phyloP scores from a whole-genome alignment of 257 asterid species.

The Solanum chmielewskii region DNA sequence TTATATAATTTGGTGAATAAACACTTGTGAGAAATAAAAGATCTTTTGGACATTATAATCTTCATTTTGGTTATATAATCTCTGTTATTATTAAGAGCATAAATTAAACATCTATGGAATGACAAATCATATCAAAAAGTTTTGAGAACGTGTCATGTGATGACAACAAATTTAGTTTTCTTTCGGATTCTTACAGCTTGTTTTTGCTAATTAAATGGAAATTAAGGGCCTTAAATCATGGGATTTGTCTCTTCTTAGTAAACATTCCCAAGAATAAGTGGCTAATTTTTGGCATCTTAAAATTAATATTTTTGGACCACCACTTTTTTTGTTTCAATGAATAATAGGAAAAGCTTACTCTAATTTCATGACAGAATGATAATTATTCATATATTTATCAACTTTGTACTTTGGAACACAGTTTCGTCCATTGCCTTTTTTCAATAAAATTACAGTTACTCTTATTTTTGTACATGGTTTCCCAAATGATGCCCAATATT shows the following conservation, averaged over 20 bases:
- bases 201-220: not conserved
- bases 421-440: not conserved
- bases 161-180: not conserved
- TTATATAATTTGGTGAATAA: not conserved
- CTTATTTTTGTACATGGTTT: not conserved
- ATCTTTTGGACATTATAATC: not conserved
- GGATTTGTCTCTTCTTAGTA: not conserved
- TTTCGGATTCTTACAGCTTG: not conserved
- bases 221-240: not conserved
- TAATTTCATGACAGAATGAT: not conserved
- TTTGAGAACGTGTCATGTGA: not conserved
- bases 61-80: not conserved
- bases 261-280: not conserved
- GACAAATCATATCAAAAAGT: not conserved
- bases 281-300: not conserved
- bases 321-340: not conserved
- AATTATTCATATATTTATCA: not conserved
- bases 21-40: not conserved
- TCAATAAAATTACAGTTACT: not conserved
- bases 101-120: not conserved
- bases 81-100: not conserved
- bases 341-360: not conserved
- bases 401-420: not conserved
- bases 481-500: accelerated
- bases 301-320: not conserved